These are phyloP conservation scores for Teratosphaeria nubilosa DNA, from an alignment of 2,329 filamentous ascomycete species.

Conservation along the genomic window DNA sequence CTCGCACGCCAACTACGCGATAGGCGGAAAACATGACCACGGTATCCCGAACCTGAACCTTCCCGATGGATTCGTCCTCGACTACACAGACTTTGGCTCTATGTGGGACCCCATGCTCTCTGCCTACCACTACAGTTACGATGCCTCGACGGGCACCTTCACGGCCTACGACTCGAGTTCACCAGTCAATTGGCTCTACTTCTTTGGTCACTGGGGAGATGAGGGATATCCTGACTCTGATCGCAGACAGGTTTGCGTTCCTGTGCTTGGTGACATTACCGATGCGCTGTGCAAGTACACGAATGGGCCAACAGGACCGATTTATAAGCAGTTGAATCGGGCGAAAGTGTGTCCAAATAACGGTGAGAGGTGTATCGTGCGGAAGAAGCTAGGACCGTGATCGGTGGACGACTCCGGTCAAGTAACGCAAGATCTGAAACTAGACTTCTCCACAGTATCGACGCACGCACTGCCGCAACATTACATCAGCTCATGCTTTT, in stretches of 20 bases:
- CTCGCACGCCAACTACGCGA: slow-evolving; percentile 56
- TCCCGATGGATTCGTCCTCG: neutral
- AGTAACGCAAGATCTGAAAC: too few relatives aligned
- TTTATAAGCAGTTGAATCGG: slow-evolving; percentile 48
- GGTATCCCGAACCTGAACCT: slow-evolving; percentile 43
- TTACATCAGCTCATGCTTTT: too few relatives aligned
- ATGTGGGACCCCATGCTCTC: slow-evolving; percentile 52
- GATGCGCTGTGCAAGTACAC: slow-evolving; percentile 36
- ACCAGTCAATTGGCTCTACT: slow-evolving; percentile 48
- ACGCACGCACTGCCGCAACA: too few relatives aligned
- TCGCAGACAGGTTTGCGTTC: slow-evolving; percentile 35
- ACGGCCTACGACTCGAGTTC: slow-evolving; percentile 36
- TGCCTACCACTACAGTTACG: slow-evolving; percentile 48
- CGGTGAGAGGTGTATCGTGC: slow-evolving; percentile 31
- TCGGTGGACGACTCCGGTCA: too few relatives aligned
- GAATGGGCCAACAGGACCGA: slow-evolving; percentile 51
- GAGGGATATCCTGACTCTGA: slow-evolving; percentile 45
- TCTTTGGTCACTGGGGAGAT: slow-evolving; percentile 53
- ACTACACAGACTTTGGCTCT: slow-evolving; percentile 45
- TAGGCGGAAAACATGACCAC: slow-evolving; percentile 50
- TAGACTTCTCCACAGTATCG: too few relatives aligned
- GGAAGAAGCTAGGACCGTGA: slow-evolving; percentile 7
- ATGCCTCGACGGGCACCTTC: slow-evolving; percentile 33
- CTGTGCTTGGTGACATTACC: slow-evolving; percentile 26
- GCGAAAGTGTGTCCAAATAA: slow-evolving; percentile 47